Conservation (phyloP, 2,329 filamentous ascomycete genomes). For the Thermothelomyces thermophilus region DNA sequence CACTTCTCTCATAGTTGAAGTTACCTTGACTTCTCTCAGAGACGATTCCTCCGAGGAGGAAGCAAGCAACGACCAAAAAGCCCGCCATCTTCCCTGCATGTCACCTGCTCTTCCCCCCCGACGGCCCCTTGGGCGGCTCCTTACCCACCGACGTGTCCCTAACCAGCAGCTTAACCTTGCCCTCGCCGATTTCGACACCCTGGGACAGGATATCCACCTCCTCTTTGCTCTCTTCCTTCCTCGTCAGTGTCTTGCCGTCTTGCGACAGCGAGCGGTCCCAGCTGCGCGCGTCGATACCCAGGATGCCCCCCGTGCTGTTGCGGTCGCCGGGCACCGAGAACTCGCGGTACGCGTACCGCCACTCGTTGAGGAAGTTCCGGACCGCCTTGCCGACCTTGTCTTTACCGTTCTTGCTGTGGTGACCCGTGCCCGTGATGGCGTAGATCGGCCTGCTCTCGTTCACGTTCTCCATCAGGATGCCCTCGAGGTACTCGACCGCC, state of each 20-base stretch:
- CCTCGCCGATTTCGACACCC: conserved; percentile 61
- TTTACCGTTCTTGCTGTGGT: conserved; percentile 97
- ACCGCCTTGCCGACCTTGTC: conserved; percentile 97
- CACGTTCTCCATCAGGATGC: conserved; percentile 76
- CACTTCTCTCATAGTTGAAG: conserved; percentile 3
- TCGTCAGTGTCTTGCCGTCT: conserved; percentile 36
- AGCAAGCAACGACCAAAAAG: not conserved
- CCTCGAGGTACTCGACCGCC: conserved; percentile 88
- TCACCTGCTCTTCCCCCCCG: conserved; percentile 40
- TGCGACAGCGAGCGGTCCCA: conserved; percentile 56
- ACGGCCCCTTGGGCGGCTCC: conserved; percentile 51
- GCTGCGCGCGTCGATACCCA: conserved; percentile 61
- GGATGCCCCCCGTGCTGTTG: conserved; percentile 69
- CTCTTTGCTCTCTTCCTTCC: conserved; percentile 35
- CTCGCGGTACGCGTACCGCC: conserved; percentile 91
- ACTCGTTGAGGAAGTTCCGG: conserved; percentile 84
- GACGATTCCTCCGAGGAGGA: not conserved
- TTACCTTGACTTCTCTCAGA: too few relatives aligned
- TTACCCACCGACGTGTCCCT: conserved; percentile 38
- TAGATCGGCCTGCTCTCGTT: conserved; percentile 72
- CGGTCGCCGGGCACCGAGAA: conserved; percentile 95
- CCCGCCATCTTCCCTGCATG: not conserved
- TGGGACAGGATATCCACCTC: conserved; percentile 55
- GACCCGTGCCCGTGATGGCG: conserved; percentile 92
- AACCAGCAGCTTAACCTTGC: conserved; percentile 59